phyloP scores from a whole-genome alignment of 2,329 filamentous ascomycete genomes.

The Colletotrichum chlorophyti region DNA sequence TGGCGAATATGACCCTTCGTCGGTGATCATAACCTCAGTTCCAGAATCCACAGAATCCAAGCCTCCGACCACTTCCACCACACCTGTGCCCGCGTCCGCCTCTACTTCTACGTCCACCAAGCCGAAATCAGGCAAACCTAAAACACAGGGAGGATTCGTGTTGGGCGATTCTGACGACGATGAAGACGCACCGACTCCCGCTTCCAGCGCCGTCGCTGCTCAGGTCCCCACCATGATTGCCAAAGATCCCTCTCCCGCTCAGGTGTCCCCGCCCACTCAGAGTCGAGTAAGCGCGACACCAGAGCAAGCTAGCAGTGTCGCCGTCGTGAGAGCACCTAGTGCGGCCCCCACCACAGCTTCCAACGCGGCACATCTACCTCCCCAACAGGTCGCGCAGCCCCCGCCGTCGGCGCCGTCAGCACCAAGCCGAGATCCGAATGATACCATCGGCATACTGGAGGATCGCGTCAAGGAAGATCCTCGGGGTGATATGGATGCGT shows the following conservation, averaged over 20 bases:
- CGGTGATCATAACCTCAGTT: conserved; percentile 48
- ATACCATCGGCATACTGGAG: conserved; percentile 82
- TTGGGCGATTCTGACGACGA: conserved; percentile 67
- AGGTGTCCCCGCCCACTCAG: conserved; percentile 23
- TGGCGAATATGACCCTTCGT: conserved; percentile 60
- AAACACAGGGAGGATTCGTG: conserved; percentile 66
- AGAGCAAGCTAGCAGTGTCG: conserved; percentile 32
- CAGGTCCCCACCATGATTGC: conserved; percentile 1
- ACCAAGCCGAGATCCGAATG: conserved; percentile 58
- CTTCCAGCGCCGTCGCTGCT: conserved; percentile 10
- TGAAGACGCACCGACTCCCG: conserved; percentile 41
- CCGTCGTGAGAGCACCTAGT: conserved; percentile 20
- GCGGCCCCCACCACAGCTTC: conserved; percentile 40
- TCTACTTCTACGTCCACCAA: conserved; percentile 25
- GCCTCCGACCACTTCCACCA: conserved; percentile 34
- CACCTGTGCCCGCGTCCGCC: too few species aligned
- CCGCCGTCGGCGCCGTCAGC: conserved; percentile 29
- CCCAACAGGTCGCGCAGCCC: conserved; percentile 32
- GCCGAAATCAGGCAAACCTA: conserved; percentile 56
- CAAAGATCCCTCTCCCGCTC: conserved; percentile 4
- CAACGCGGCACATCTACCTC: conserved; percentile 54
- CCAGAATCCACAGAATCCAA: conserved; percentile 38
- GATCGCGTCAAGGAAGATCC: conserved; percentile 92
- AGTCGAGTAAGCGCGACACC: conserved; percentile 22
- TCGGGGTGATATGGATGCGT: conserved; percentile 89